Conservation (phyloP, 495 filamentous ascomycete species). For the Geoglossum glabrum region DNA sequence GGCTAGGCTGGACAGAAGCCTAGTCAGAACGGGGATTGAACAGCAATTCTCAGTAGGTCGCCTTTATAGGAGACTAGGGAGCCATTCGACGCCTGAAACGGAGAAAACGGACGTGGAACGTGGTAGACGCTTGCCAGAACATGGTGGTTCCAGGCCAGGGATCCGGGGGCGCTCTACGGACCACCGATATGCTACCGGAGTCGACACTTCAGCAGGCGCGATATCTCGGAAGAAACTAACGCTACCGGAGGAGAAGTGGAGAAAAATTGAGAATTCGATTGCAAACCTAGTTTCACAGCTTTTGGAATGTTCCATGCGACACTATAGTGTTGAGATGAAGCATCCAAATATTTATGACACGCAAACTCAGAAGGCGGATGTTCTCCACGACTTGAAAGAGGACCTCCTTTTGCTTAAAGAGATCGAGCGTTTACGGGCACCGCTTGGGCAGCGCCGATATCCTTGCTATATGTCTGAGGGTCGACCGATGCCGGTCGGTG, state of each 20-base stretch:
- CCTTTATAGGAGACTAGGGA: background rate
- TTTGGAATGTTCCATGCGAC: background rate
- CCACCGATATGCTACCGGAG: background rate
- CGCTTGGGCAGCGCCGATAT: background rate
- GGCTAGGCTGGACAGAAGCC: background rate
- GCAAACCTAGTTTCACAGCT: background rate
- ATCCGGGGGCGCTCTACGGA: background rate
- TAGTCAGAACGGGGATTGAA: background rate
- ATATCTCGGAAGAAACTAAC: background rate
- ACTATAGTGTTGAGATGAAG: background rate
- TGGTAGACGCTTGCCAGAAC: background rate
- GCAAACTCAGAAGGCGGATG: background rate
- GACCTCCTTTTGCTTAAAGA: background rate
- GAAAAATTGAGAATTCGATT: conserved; percentile 1
- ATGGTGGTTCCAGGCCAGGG: background rate
- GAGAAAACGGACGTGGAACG: background rate
- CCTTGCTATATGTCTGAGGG: background rate
- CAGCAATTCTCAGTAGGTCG: background rate
- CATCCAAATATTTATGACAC: background rate
- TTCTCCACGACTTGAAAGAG: background rate
- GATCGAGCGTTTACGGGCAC: background rate
- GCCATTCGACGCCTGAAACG: background rate
- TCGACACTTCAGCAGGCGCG: background rate
- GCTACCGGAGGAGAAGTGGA: background rate
- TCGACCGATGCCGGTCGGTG: background rate